Conservation (phyloP, 2,329 filamentous ascomycete genomes). For the Xylaria sp. region DNA sequence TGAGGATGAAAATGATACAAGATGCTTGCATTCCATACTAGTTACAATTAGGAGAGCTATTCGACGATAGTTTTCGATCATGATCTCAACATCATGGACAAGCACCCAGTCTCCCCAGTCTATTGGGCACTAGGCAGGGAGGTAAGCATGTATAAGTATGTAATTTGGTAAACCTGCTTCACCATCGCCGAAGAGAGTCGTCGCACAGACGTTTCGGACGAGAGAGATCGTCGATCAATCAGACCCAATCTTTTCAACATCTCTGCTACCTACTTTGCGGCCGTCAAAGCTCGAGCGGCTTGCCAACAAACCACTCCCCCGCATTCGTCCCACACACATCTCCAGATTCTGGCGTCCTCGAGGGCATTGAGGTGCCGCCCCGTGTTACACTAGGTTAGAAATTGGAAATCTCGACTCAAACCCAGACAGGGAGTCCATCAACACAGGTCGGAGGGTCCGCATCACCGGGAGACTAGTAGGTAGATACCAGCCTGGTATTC, state of each 20-base stretch:
- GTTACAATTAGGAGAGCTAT: neutral
- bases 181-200: neutral
- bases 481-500: neutral
- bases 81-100: neutral
- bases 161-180: neutral
- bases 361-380: neutral
- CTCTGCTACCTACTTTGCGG: neutral
- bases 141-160: too few relatives aligned
- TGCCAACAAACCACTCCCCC: neutral
- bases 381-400: neutral
- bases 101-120: neutral
- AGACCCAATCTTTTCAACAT: neutral
- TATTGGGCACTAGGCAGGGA: too few relatives aligned
- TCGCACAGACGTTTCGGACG: conserved; percentile 3
- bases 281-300: neutral
- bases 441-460: neutral
- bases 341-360: neutral
- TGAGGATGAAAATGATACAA: neutral
- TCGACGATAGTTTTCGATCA: neutral
- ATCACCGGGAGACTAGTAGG: neutral
- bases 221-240: conserved; percentile 5
- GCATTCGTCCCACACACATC: neutral
- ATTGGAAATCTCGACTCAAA: neutral
- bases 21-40: neutral
- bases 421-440: neutral